Percentiles rank a stretch among this genome's conserved stretches.
These are phyloP conservation scores for Leonotis leonurus DNA, from an alignment of 257 asterid genomes.

Conservation along the genomic window DNA sequence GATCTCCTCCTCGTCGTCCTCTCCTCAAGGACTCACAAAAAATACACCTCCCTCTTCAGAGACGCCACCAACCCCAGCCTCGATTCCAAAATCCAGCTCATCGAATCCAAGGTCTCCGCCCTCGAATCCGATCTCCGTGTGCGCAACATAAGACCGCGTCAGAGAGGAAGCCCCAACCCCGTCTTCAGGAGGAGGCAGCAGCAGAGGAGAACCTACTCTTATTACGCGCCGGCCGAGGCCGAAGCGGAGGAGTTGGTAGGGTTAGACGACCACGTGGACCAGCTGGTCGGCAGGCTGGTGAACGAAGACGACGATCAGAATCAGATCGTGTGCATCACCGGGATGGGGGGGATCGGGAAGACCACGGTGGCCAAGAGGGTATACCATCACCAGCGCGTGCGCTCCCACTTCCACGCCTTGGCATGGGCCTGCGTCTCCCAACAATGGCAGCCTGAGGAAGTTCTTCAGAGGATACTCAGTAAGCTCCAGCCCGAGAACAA, in stretches of 20 bases:
- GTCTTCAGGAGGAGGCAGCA: conserved; percentile 4
- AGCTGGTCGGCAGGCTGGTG: conserved; percentile 22
- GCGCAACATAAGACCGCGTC: conserved; percentile 19
- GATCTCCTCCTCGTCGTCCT: conserved; percentile 27
- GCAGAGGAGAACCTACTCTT: conserved; percentile 32
- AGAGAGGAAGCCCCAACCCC: conserved; percentile 17
- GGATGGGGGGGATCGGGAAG: conserved; percentile 55
- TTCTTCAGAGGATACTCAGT: conserved; percentile 36
- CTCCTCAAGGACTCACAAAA: conserved; percentile 12
- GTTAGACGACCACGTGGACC: conserved; percentile 31
- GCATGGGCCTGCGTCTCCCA: conserved; percentile 53
- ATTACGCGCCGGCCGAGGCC: too few relatives aligned
- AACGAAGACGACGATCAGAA: conserved; percentile 13
- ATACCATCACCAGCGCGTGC: conserved; percentile 27
- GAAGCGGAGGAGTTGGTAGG: conserved; percentile 48
- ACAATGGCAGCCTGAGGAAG: conserved; percentile 41
- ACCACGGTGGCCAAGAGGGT: conserved; percentile 39
- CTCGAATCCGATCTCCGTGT: conserved; percentile 34
- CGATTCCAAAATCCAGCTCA: conserved; percentile 24
- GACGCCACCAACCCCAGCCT: conserved; percentile 23
- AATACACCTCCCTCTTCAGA: conserved; percentile 7
- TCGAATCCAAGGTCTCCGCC: conserved; percentile 33
- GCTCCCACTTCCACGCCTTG: conserved; percentile 34
- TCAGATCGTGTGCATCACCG: conserved; percentile 31
- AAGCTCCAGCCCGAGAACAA: conserved; percentile 41